Base-by-base conservation (phyloP, 306 rosid species). In the Inga oerstediana region DNA sequence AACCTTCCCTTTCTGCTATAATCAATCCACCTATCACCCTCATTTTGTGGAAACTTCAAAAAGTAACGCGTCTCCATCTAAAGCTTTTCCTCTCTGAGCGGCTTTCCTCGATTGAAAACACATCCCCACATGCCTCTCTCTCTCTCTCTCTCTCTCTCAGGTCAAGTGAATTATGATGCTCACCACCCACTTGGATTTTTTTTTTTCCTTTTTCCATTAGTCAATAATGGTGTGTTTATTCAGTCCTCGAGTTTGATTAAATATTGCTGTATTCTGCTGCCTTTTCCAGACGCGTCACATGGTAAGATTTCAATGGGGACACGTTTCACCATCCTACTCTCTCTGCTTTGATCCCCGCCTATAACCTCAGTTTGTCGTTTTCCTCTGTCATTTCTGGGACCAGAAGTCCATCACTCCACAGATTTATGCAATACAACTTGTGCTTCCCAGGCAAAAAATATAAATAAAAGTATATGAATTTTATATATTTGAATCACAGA, bases 251-350 rank as follows among this genome's bases (percentile, higher is more conserved):
- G 24, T 52, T 45, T 44, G 8, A 77, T 75, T 59, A 75, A 61
- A 70, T 76, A 81, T 44, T 73, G 65, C 59, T 73, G 39, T 54
- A 5, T 16, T 14, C 49, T 56, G 81, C 79, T 54, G 24, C 22
- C 19, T 4, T 14, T 49, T 16, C 70, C 8, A 80, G 32, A 78
- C 59, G 9, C 14, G 46, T 70, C 91, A 88, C 90, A 85, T 88
- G 90, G 64, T 39, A 4, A 39, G 79, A 59, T 49, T 39, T 72
- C 70, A 74, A 70, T 82, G 79, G 74, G 44, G 82, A 80, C 88
- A 88, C 88, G 88, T 72, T 85, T 88, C 11, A 1, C 58, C 75
- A 44, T 19, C 75, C 45, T 75, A 11, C 74, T 69, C 80, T 78
- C 79, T 69, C 66, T 68, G 32, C 81, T 44, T 64, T 77, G 56